Evolutionary conservation across 2,329 filamentous ascomycete genomes (phyloP).

Genomic region (Talaromyces sp.): DNA sequence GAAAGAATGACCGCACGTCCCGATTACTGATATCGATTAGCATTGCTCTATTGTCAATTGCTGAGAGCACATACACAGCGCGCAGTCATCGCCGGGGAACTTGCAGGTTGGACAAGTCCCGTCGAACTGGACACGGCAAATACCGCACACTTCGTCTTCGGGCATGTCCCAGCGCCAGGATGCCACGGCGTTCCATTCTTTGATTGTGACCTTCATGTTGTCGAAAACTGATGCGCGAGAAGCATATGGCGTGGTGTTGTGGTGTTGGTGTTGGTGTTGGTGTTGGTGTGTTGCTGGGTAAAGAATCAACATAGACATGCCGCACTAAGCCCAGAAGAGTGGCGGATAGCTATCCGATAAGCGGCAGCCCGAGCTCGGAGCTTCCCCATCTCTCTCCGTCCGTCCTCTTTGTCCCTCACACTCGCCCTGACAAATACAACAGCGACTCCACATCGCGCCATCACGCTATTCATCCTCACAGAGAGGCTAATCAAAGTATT

Average conservation of each 20-base stretch:
- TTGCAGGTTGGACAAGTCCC: conserved; percentile 97
- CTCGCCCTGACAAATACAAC: neutral
- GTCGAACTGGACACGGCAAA: conserved; percentile 97
- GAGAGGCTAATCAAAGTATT: neutral
- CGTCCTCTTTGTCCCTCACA: neutral
- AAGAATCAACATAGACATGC: neutral
- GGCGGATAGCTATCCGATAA: neutral
- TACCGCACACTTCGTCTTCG: conserved; percentile 95
- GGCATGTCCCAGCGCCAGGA: conserved; percentile 98
- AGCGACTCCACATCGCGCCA: conserved; percentile 8
- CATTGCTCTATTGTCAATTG: neutral
- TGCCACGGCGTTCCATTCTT: conserved; percentile 88
- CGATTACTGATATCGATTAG: conserved; percentile 65
- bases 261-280: neutral
- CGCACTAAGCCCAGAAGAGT: neutral
- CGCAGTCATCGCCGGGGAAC: conserved; percentile 94
- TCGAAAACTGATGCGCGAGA: too few relatives aligned
- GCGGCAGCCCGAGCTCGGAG: conserved; percentile 3
- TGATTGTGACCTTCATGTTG: conserved; percentile 91
- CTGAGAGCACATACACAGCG: conserved; percentile 59
- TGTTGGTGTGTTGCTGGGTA: neutral
- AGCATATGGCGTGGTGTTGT: neutral
- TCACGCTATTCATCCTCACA: neutral
- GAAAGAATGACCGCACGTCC: conserved; percentile 95
- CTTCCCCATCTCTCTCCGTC: conserved; percentile 1